Percentiles rank a stretch among this genome's conserved stretches.
These are phyloP conservation scores for Calocera cornea DNA, from an alignment of 768 basidiomycete genomes.

Conservation along the genomic window DNA sequence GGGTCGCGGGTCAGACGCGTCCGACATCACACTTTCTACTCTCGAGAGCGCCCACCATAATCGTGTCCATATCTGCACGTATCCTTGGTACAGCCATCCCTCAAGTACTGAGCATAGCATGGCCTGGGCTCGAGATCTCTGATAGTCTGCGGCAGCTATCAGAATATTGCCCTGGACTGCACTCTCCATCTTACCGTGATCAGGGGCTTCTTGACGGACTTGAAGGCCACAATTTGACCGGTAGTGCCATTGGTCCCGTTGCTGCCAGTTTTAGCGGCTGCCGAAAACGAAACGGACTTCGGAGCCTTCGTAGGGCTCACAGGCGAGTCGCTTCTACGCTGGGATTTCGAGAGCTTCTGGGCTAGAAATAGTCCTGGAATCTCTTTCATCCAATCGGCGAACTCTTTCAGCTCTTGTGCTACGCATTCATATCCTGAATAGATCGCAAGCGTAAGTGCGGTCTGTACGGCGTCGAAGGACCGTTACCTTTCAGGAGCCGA, in stretches of 20 bases:
- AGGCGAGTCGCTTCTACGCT: background rate
- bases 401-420: slow-evolving; percentile 44
- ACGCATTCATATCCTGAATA: slow-evolving; percentile 40
- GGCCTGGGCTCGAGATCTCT: background rate
- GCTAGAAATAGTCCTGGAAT: slow-evolving; percentile 48
- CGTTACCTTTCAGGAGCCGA: slow-evolving; percentile 35
- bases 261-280: background rate
- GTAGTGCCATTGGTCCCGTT: background rate
- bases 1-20: background rate
- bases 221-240: background rate
- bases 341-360: slow-evolving; percentile 27
- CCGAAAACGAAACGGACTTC: background rate
- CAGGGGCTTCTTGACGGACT: background rate
- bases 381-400: slow-evolving; percentile 39
- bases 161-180: background rate
- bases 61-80: background rate
- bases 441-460: too few relatives aligned
- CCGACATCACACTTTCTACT: too few relatives aligned
- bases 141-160: background rate
- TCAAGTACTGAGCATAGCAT: background rate
- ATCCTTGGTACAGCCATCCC: background rate
- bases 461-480: too few relatives aligned
- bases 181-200: background rate
- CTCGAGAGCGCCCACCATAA: background rate
- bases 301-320: background rate